These are phyloP conservation scores for Boletus subparvulus DNA, from an alignment of 768 basidiomycete species.

Conservation along the genomic window DNA sequence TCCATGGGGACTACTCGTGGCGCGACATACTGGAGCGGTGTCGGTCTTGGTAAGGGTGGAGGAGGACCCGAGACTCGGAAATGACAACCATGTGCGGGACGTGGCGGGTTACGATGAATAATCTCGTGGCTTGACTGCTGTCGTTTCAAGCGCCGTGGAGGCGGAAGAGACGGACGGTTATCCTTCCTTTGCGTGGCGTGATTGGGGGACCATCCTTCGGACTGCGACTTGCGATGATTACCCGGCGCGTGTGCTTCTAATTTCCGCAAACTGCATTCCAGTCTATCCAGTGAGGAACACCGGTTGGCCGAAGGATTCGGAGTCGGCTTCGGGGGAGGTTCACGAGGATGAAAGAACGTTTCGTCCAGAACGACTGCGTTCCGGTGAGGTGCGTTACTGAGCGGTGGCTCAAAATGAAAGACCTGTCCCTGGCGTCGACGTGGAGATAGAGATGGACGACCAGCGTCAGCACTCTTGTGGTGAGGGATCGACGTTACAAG, in stretches of 20 bases:
- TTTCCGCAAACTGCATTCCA: conserved; percentile 35
- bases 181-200: not conserved
- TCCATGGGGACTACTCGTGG: not conserved
- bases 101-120: not conserved
- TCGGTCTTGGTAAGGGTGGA: conserved; percentile 4
- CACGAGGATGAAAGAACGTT: conserved; percentile 16
- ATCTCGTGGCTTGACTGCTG: conserved; percentile 10
- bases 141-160: conserved; percentile 14
- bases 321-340: conserved; percentile 24
- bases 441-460: conserved; percentile 7
- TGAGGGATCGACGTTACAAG: conserved; percentile 7
- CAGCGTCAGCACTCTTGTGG: conserved; percentile 1
- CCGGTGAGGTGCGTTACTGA: not conserved
- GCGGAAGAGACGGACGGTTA: conserved; percentile 24
- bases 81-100: conserved; percentile 2
- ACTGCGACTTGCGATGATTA: conserved; percentile 23
- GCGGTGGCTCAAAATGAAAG: conserved; percentile 16
- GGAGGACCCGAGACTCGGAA: not conserved
- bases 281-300: conserved; percentile 32
- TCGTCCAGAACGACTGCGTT: conserved; percentile 6
- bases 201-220: conserved; percentile 8
- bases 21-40: not conserved
- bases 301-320: conserved; percentile 13
- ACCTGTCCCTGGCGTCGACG: conserved; percentile 29
- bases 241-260: conserved; percentile 32